Evolutionary conservation across 2,329 filamentous ascomycete species (phyloP).

Genomic region (Cryphonectria radicalis): DNA sequence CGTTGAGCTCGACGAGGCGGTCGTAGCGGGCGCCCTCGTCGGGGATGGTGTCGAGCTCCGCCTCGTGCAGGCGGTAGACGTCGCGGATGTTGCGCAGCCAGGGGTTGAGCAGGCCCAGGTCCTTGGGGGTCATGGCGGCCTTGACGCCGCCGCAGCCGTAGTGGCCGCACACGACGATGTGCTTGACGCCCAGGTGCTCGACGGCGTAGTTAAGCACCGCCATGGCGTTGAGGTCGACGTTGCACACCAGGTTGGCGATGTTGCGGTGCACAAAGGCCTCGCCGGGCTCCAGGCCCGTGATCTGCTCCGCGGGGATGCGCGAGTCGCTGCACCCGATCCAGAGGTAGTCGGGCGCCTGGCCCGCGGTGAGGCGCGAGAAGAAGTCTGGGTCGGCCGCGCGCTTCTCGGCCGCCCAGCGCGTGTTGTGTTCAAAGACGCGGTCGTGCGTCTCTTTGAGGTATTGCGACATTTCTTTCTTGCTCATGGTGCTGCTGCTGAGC

Average conservation of each 20-base stretch:
- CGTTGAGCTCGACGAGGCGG: constrained; percentile 82
- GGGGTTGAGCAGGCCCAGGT: constrained; percentile 72
- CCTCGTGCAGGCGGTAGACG: constrained; percentile 73
- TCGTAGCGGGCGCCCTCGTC: constrained; percentile 65
- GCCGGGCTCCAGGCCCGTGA: constrained; percentile 82
- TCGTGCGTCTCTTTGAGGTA: constrained; percentile 69
- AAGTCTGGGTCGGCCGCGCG: constrained; percentile 63
- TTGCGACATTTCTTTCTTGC: constrained; percentile 48
- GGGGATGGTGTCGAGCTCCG: constrained; percentile 67
- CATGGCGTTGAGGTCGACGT: constrained; percentile 78
- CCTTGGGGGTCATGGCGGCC: constrained; percentile 72
- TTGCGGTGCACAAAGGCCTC: constrained; percentile 95
- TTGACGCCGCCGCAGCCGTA: constrained; percentile 79
- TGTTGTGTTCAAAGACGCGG: constrained; percentile 71
- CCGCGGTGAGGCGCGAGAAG: constrained; percentile 66
- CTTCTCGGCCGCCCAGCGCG: constrained; percentile 66
- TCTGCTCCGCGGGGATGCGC: constrained; percentile 87
- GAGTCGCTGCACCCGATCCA: constrained; percentile 94
- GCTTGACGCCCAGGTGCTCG: constrained; percentile 77
- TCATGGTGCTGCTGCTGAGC: constrained; percentile 29
- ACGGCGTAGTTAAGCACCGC: constrained; percentile 89
- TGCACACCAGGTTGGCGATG: constrained; percentile 86
- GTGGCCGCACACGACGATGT: constrained; percentile 79
- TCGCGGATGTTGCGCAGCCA: constrained; percentile 77
- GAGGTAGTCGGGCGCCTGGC: constrained; percentile 72